Evolutionary conservation across 345 rosid species (phyloP).

Genomic region (Melaleuca quinquenervia): DNA sequence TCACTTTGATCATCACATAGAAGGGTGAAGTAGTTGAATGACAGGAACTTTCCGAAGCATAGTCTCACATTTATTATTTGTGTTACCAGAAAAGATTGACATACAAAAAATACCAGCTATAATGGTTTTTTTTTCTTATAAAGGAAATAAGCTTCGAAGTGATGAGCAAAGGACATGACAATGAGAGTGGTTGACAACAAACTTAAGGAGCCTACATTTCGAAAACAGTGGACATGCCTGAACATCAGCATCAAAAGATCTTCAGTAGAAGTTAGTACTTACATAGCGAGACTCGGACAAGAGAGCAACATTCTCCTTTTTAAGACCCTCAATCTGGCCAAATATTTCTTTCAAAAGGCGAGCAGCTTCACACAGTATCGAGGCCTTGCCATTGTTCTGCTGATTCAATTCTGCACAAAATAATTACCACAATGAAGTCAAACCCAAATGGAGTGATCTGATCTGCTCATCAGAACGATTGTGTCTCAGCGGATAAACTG

Average conservation of each 20-base stretch:
- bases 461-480: not conserved
- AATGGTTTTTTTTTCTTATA: not conserved
- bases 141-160: not conserved
- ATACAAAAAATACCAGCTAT: not conserved
- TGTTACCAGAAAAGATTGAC: not conserved
- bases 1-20: not conserved
- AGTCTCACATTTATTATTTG: not conserved
- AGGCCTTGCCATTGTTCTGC: constrained; percentile 80
- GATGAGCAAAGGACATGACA: not conserved
- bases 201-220: not conserved
- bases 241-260: not conserved
- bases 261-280: constrained; percentile 5
- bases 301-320: constrained; percentile 56
- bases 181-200: not conserved
- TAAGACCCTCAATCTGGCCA: constrained; percentile 63
- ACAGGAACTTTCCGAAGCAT: not conserved
- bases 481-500: not conserved
- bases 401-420: constrained; percentile 38
- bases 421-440: not conserved
- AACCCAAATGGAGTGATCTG: not conserved
- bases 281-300: constrained; percentile 78
- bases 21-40: not conserved
- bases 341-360: constrained; percentile 59
- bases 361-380: constrained; percentile 56
- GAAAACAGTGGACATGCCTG: not conserved